A percentile compares a stretch with the other conserved stretches of the same genome.
Conservation (phyloP, 257 asterid genomes). For the Rehmannia glutinosa region DNA sequence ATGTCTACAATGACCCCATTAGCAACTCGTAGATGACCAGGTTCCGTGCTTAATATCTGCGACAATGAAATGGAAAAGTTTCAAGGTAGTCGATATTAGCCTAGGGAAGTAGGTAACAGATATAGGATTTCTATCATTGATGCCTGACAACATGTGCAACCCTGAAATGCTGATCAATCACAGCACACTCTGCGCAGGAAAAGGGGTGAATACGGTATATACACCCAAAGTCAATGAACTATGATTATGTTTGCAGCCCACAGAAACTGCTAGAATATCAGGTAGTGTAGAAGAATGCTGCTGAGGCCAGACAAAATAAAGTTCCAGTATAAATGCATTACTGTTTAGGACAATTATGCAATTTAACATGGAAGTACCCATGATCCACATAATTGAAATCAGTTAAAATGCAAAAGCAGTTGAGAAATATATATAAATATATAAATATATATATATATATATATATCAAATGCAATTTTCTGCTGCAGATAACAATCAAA, state of each 20-base stretch:
- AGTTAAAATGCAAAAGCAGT: constrained; percentile 2
- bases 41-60: constrained; percentile 84
- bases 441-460: too few relatives aligned
- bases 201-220: not conserved
- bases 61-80: constrained; percentile 20
- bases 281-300: not conserved
- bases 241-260: not conserved
- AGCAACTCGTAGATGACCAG: constrained; percentile 62
- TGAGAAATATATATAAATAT: too few relatives aligned
- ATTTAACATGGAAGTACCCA: not conserved
- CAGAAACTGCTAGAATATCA: constrained; percentile 7
- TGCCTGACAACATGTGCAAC: constrained; percentile 11
- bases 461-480: too few relatives aligned
- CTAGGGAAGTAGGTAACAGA: not conserved
- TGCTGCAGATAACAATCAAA: too few relatives aligned
- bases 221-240: not conserved
- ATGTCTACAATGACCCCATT: constrained; percentile 68
- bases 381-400: not conserved
- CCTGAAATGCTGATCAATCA: constrained; percentile 10
- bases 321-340: constrained; percentile 1
- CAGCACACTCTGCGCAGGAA: constrained; percentile 11
- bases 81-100: not conserved
- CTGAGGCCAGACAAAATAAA: not conserved
- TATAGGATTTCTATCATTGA: not conserved
- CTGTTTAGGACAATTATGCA: not conserved